Conservation (phyloP, 805 yeast genomes). For the Ogataea degrootiae region DNA sequence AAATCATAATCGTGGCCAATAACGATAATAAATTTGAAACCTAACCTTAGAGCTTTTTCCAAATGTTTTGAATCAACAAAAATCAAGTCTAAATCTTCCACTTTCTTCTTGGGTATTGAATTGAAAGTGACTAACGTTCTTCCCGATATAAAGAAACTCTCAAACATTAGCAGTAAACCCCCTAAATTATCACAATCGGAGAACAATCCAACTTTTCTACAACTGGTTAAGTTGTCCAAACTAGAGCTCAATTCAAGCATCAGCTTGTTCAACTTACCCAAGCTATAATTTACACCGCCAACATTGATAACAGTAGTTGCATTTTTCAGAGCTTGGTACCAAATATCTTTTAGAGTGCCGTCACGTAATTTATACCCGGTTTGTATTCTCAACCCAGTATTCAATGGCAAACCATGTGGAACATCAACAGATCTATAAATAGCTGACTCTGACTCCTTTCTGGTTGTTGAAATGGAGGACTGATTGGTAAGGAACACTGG, state of each 20-base stretch:
- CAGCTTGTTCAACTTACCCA: conserved; percentile 29
- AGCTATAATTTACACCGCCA: conserved; percentile 21
- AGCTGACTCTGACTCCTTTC: conserved; percentile 69
- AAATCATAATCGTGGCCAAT: conserved; percentile 13
- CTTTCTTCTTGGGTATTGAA: conserved; percentile 36
- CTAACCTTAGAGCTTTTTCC: conserved; percentile 6
- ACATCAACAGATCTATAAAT: conserved; percentile 69
- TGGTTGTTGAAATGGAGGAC: conserved; percentile 57
- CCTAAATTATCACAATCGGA: conserved; percentile 16
- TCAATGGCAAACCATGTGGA: conserved; percentile 65
- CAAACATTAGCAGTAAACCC: conserved; percentile 19
- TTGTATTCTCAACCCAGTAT: conserved; percentile 65
- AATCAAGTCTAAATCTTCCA: conserved; percentile 34
- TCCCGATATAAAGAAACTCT: conserved; percentile 33
- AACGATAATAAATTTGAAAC: conserved; percentile 26
- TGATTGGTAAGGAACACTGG: conserved; percentile 58
- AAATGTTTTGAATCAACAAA: conserved; percentile 14
- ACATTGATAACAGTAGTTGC: conserved; percentile 23
- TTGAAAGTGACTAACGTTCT: conserved; percentile 38
- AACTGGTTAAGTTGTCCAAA: conserved; percentile 25
- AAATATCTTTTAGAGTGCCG: conserved; percentile 71
- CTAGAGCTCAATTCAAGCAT: conserved; percentile 24
- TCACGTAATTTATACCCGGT: conserved; percentile 62
- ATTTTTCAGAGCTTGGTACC: conserved; percentile 45
- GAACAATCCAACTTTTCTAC: conserved; percentile 18